A percentile compares a stretch with the other conserved stretches of the same genome.
Conservation (phyloP, 352 stramenopile species). For the Phytopythium helicoides region DNA sequence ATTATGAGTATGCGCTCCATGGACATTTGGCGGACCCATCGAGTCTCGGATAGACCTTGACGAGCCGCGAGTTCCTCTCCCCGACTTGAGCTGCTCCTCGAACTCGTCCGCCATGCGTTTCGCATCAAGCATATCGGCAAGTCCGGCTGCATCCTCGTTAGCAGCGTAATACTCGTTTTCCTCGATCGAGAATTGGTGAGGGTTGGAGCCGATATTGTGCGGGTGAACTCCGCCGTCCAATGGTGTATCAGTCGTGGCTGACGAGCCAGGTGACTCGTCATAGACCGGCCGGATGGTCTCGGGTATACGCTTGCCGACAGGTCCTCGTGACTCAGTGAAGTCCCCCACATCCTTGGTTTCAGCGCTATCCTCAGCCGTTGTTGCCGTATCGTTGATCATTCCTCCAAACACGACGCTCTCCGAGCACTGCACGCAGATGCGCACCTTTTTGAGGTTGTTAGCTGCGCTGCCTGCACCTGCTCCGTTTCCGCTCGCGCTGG, state of each 20-base stretch:
- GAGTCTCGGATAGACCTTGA: constrained; percentile 7
- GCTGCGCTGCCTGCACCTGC: background rate
- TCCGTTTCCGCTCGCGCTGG: background rate
- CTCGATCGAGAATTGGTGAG: constrained; percentile 39
- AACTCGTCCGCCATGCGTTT: constrained; percentile 70
- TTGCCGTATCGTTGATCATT: constrained; percentile 6
- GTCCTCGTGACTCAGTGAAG: background rate
- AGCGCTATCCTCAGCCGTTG: constrained; percentile 8
- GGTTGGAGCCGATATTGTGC: background rate
- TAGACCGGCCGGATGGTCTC: constrained; percentile 34
- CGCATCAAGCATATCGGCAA: constrained; percentile 60
- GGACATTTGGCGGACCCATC: too few relatives aligned
- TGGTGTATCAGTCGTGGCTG: constrained; percentile 4
- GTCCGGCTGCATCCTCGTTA: constrained; percentile 42
- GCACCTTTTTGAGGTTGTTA: constrained; percentile 53
- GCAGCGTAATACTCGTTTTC: constrained; percentile 58
- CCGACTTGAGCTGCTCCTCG: constrained; percentile 37
- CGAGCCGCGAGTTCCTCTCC: background rate
- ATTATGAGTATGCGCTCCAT: too few relatives aligned
- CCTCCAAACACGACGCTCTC: constrained; percentile 40
- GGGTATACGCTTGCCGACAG: constrained; percentile 5
- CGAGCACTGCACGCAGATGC: constrained; percentile 64
- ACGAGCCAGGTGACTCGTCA: constrained; percentile 21
- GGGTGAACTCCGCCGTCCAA: constrained; percentile 9
- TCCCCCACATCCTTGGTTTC: too few relatives aligned